phyloP scores from a whole-genome alignment of 176 grass and related monocot genomes.

The Zoysia pacifica region DNA sequence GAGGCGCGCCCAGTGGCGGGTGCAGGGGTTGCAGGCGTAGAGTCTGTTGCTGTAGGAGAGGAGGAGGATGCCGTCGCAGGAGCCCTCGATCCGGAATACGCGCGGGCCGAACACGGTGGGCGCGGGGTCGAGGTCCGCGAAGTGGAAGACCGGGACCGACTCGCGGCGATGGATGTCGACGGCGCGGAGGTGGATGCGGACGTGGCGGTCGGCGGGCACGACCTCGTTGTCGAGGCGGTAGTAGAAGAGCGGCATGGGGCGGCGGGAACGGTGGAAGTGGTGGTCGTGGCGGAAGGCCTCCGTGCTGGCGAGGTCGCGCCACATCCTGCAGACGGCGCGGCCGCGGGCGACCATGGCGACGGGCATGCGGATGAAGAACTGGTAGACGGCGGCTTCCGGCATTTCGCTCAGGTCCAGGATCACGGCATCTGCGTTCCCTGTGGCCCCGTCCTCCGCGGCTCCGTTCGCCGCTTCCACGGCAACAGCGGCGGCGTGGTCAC shows the following conservation, averaged over 20 bases:
- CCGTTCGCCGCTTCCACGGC: not conserved
- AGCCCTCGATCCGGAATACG: slow-evolving; percentile 13
- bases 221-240: not conserved
- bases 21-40: slow-evolving; percentile 37
- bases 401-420: not conserved
- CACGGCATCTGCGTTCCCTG: not conserved
- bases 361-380: not conserved
- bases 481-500: too few relatives aligned
- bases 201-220: not conserved
- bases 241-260: slow-evolving; percentile 30
- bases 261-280: not conserved
- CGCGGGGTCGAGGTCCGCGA: not conserved
- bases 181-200: slow-evolving; percentile 20
- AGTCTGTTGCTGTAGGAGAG: not conserved
- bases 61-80: slow-evolving; percentile 35
- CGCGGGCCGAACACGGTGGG: not conserved
- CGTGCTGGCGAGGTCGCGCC: not conserved
- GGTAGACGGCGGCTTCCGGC: not conserved
- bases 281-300: not conserved
- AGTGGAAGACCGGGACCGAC: not conserved
- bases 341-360: not conserved
- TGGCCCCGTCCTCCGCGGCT: not conserved
- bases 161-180: slow-evolving; percentile 8
- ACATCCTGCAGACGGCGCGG: not conserved
- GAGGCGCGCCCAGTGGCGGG: slow-evolving; percentile 18